Percentiles rank a stretch among this genome's conserved stretches.
Evolutionary conservation across 768 basidiomycete species (phyloP).

Genomic region (Wakefieldia striispora): DNA sequence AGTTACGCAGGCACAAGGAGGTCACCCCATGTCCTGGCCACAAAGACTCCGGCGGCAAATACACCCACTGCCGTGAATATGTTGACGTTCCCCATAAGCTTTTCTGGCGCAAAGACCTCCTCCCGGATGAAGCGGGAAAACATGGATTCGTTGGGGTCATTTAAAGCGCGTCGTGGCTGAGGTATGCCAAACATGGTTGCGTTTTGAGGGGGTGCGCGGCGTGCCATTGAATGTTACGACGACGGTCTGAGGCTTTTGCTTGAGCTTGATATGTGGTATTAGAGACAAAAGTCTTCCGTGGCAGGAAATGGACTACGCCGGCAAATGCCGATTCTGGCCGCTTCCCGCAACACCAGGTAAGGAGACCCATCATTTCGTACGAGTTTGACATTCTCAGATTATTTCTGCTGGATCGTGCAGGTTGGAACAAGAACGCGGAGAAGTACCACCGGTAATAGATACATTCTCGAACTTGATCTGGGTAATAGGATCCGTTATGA

Average conservation of each 20-base stretch:
- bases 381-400: no score
- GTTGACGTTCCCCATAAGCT: slow-evolving; percentile 70
- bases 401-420: no score
- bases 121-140: slow-evolving; percentile 56
- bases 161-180: slow-evolving; percentile 41
- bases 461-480: no score
- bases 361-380: no score
- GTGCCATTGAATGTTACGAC: slow-evolving; percentile 52
- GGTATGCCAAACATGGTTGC: slow-evolving; percentile 48
- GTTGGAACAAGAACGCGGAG: no score
- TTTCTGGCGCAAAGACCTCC: slow-evolving; percentile 71
- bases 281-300: neutral
- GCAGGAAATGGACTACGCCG: neutral
- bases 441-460: no score
- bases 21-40: slow-evolving; percentile 75
- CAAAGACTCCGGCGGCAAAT: slow-evolving; percentile 69
- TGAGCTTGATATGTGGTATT: neutral
- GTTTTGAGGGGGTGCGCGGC: slow-evolving; percentile 58
- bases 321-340: slow-evolving; percentile 11
- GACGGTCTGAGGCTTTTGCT: neutral
- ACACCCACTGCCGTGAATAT: slow-evolving; percentile 62
- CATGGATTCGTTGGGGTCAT: slow-evolving; percentile 61
- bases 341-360: no score
- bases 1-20: slow-evolving; percentile 63
- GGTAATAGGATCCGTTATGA: no score